Percentiles rank a stretch among this genome's conserved stretches.
Evolutionary conservation across 192 early-diverging fungal genomes (phyloP).

Genomic region (Piromyces sp.): DNA sequence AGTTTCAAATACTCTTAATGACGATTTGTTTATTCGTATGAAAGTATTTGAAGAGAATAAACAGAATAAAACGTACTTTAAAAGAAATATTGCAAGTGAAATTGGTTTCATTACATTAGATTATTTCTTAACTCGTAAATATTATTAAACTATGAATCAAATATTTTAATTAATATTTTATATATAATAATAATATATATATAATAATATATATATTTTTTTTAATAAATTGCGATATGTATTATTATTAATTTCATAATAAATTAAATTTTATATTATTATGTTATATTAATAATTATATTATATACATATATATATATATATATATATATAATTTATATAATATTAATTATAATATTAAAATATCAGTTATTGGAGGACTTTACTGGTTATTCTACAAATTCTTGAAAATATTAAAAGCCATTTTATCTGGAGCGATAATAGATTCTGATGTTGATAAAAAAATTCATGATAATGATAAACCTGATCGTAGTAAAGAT

Average conservation of each 20-base stretch:
- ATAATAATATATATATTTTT: too few relatives aligned
- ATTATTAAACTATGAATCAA: too few relatives aligned
- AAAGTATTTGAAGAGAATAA: neutral
- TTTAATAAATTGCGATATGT: too few relatives aligned
- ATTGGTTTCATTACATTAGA: neutral
- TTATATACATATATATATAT: too few relatives aligned
- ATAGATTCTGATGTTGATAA: neutral
- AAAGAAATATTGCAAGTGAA: neutral
- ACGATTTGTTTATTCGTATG: neutral
- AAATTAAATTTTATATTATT: too few relatives aligned
- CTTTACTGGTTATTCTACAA: neutral
- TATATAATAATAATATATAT: too few relatives aligned
- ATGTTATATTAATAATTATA: too few relatives aligned
- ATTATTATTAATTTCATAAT: too few relatives aligned
- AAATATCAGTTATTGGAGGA: neutral
- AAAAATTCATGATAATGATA: neutral
- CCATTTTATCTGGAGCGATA: neutral
- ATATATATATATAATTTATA: too few relatives aligned
- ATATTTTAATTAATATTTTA: too few relatives aligned
- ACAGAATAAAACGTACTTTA: neutral
- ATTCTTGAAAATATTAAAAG: neutral
- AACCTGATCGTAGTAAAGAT: neutral
- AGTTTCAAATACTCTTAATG: neutral
- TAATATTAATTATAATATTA: too few relatives aligned
- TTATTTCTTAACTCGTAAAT: neutral